These are phyloP conservation scores for Neonectria faginata DNA, from an alignment of 2,329 filamentous ascomycete genomes.

Conservation along the genomic window DNA sequence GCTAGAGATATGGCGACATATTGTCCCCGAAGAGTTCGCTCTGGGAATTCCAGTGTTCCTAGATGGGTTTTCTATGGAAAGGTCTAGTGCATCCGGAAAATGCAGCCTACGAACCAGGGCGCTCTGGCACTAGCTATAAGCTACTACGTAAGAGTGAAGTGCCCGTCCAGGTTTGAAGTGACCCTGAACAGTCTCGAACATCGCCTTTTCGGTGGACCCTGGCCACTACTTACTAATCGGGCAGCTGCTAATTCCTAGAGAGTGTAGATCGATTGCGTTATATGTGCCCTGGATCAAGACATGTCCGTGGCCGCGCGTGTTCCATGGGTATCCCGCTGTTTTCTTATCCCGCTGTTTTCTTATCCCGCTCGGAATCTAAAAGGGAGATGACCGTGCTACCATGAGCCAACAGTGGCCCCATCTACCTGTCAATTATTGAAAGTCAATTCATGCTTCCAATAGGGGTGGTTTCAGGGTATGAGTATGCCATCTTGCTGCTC, in stretches of 20 bases:
- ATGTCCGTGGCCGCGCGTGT: neutral
- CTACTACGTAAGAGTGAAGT: neutral
- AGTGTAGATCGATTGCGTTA: conserved; percentile 24
- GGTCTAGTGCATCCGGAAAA: neutral
- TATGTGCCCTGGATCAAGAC: conserved; percentile 21
- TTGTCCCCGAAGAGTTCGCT: neutral
- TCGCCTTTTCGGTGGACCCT: conserved; percentile 6
- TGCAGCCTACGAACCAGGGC: neutral
- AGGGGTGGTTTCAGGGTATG: neutral
- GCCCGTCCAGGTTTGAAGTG: neutral
- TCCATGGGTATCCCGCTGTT: conserved; percentile 8
- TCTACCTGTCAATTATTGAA: neutral
- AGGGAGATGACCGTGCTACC: conserved; percentile 13
- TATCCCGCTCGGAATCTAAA: conserved; percentile 19
- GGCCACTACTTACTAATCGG: neutral
- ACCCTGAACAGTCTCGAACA: neutral
- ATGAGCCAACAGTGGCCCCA: conserved; percentile 16
- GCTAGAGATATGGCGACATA: conserved; percentile 25
- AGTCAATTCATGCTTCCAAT: neutral
- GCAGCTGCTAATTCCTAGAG: conserved; percentile 3
- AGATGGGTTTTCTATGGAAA: neutral
- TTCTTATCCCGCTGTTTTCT: conserved; percentile 15
- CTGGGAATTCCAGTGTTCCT: neutral
- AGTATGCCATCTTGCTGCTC: conserved; percentile 1
- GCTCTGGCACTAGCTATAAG: neutral